Percentiles rank a stretch among this genome's conserved stretches.
Conservation (phyloP, 2,329 filamentous ascomycete species). For the Epichloe gansuensis region DNA sequence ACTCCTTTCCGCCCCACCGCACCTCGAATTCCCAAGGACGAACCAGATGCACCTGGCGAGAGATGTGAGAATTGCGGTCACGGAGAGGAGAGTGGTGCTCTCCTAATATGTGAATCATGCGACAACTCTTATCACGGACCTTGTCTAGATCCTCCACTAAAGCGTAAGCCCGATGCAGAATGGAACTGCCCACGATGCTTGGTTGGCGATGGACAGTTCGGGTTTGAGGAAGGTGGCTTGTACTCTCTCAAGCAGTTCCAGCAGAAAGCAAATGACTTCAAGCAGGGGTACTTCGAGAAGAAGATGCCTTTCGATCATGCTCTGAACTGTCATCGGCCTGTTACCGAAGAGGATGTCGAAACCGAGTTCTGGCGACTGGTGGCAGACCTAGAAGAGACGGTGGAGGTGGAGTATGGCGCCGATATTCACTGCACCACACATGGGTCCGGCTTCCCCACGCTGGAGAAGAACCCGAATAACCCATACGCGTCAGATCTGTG, state of each 20-base stretch:
- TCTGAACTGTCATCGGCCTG: conserved; percentile 64
- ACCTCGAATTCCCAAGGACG: conserved; percentile 49
- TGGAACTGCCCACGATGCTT: conserved; percentile 96
- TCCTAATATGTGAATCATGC: conserved; percentile 82
- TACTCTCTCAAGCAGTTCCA: conserved; percentile 96
- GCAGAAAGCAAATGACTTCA: conserved; percentile 90
- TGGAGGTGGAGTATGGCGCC: conserved; percentile 95
- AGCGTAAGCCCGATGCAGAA: conserved; percentile 64
- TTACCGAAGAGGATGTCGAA: conserved; percentile 92
- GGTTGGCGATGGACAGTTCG: conserved; percentile 91
- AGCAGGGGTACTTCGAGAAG: conserved; percentile 81
- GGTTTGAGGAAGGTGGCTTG: conserved; percentile 90
- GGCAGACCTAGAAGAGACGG: conserved; percentile 83
- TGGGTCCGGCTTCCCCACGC: conserved; percentile 89
- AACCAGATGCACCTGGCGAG: conserved; percentile 35
- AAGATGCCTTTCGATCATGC: conserved; percentile 82
- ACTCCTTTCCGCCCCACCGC: conserved; percentile 76
- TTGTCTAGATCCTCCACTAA: conserved; percentile 79
- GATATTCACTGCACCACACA: conserved; percentile 98
- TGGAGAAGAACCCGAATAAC: conserved; percentile 80
- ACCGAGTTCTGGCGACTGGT: conserved; percentile 94
- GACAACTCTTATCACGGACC: conserved; percentile 76
- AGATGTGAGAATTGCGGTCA: conserved; percentile 81
- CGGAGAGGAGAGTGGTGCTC: conserved; percentile 54
- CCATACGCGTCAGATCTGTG: conserved; percentile 81